Evolutionary conservation across 2,329 filamentous ascomycete species (phyloP).

Genomic region (Colletotrichum agaves): DNA sequence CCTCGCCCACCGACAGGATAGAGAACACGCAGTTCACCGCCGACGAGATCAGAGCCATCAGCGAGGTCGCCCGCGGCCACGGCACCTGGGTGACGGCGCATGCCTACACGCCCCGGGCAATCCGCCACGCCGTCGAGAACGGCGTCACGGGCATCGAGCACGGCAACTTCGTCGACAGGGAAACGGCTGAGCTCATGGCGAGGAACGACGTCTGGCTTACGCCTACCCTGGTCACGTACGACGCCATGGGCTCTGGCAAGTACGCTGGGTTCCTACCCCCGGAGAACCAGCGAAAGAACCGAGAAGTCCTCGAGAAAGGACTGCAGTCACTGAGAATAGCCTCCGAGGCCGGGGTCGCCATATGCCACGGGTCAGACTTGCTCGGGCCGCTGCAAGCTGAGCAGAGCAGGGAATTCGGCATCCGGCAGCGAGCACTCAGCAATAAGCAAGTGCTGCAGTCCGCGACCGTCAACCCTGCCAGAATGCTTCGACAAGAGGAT

Average conservation of each 20-base stretch:
- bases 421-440: slow-evolving; percentile 42
- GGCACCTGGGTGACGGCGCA: slow-evolving; percentile 68
- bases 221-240: slow-evolving; percentile 64
- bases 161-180: slow-evolving; percentile 54
- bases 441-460: slow-evolving; percentile 43
- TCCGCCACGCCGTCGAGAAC: slow-evolving; percentile 64
- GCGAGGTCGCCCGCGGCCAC: slow-evolving; percentile 57
- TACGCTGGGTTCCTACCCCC: slow-evolving; percentile 56
- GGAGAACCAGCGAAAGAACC: slow-evolving; percentile 60
- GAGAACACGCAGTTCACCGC: slow-evolving; percentile 66
- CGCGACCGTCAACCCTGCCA: slow-evolving; percentile 59
- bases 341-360: slow-evolving; percentile 61
- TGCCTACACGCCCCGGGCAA: slow-evolving; percentile 65
- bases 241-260: slow-evolving; percentile 57
- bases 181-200: slow-evolving; percentile 61
- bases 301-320: slow-evolving; percentile 58
- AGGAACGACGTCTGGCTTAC: slow-evolving; percentile 60
- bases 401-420: slow-evolving; percentile 48
- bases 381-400: slow-evolving; percentile 45
- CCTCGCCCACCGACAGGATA: slow-evolving; percentile 64
- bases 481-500: slow-evolving; percentile 57
- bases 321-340: slow-evolving; percentile 59
- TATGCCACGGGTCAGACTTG: slow-evolving; percentile 63
- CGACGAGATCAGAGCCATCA: slow-evolving; percentile 66
- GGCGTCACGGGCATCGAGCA: slow-evolving; percentile 65